Evolutionary conservation across 73 alveolate genomes (phyloP).

Genomic region (Symbiodinium pilosum): DNA sequence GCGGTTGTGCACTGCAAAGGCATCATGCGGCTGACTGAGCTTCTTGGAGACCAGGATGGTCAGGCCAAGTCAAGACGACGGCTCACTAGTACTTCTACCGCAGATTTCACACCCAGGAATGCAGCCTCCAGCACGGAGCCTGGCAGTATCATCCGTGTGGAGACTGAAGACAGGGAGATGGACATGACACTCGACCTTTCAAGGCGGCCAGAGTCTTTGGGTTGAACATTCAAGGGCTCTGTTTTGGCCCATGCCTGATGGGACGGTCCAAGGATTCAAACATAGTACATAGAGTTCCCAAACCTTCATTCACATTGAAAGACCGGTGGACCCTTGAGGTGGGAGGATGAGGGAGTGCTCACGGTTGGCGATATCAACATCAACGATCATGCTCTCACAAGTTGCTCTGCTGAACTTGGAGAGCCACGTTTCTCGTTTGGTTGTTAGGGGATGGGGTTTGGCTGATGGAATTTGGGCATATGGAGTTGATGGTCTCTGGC

Average conservation of each 20-base stretch:
- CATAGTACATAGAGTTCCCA: neutral
- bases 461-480: no score
- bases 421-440: no score
- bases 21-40: conserved; percentile 13
- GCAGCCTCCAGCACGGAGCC: neutral
- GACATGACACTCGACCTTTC: conserved; percentile 69
- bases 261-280: no score
- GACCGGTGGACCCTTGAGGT: no score
- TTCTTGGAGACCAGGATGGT: neutral
- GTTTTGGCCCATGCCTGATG: no score
- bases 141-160: neutral
- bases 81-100: neutral
- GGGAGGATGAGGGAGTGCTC: neutral
- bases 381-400: conserved; percentile 29
- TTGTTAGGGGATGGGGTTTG: no score
- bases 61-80: neutral
- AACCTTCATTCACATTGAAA: neutral
- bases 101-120: neutral
- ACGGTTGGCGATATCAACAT: conserved; percentile 54
- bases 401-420: neutral
- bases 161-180: conserved; percentile 20
- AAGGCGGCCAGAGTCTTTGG: neutral
- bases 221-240: no score
- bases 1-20: conserved; percentile 5
- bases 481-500: no score